Evolutionary conservation across 371 early-diverging fungal genomes (phyloP), one percentile per base, ranked within the genome.

Genomic region (Syncephalastrum sp.): DNA sequence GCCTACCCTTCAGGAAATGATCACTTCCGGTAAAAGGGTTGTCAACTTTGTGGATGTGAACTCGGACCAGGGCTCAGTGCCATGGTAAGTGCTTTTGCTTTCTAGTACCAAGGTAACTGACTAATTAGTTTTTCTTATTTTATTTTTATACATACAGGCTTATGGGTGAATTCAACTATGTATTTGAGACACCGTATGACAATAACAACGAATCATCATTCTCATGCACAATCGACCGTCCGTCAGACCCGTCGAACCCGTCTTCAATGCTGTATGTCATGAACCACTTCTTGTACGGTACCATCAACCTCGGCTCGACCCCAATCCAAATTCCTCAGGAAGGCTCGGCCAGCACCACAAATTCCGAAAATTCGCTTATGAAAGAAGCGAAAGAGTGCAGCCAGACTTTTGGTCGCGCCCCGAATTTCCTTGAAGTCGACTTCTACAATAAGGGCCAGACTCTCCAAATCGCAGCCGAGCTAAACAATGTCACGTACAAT

Each of bases 401-500:
- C 19, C 21, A 61, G 4, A 72, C 74, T 3, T 85, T 84, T 61
- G 75, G 70, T 14, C 69, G 72, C 46, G 70, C 74, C 54, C 87
- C 90, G 46, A 91, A 82, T 66, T 91, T 84, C 67, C 69, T 91
- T 24, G 77, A 86, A 0, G 84, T 91, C 4, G 92, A 91, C 70
- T 91, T 84, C 67, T 91, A 86, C 60, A 86, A 91, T 29, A 53
- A 76, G 15, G 91, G 90, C 8, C 64, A 64, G 5, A 47, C 83
- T 5, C 59, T 85, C 52, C 53, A 75, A 44, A 69, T 74, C 51
- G 79, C 85, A 12, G 91, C 89, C 3, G 52, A 70, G 38, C 52
- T 89, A 19, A 92, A 92, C 64, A 77, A 77, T 47, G 90, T 91
- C 23, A 64, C 68, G 0, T 88, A 79, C 60, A 54, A 42, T 8